Conservation (phyloP, 805 yeast species). For the Candida pseudoglaebosa region DNA sequence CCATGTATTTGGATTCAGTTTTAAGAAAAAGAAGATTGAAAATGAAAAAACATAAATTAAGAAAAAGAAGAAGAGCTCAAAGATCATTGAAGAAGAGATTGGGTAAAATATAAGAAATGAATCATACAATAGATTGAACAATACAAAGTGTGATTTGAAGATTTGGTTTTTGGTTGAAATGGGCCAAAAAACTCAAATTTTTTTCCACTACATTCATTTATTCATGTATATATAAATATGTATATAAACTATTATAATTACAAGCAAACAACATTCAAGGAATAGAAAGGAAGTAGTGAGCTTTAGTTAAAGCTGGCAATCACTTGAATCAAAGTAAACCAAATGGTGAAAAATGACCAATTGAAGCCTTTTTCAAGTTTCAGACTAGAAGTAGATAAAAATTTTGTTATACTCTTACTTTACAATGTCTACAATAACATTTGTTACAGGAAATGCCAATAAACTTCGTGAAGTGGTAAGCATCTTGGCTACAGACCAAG, state of each 20-base stretch:
- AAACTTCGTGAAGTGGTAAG: slow-evolving; percentile 82
- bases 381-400: no score
- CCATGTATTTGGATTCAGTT: slow-evolving; percentile 60
- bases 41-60: slow-evolving; percentile 96
- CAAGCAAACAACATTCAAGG: no score
- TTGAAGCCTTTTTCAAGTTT: no score
- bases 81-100: slow-evolving; percentile 73
- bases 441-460: slow-evolving; percentile 86
- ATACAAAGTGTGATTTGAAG: no score
- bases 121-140: no score
- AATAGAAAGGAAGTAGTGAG: no score
- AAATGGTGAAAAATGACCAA: no score
- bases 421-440: slow-evolving; percentile 44
- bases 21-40: slow-evolving; percentile 83
- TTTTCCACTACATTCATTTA: not conserved
- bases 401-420: no score
- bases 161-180: no score
- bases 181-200: no score
- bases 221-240: not conserved
- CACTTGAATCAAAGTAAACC: no score
- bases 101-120: slow-evolving; percentile 41
- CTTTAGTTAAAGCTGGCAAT: no score
- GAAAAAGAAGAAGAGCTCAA: slow-evolving; percentile 95
- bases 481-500: slow-evolving; percentile 46
- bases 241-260: not conserved